Evolutionary conservation across 768 basidiomycete species (phyloP), one percentile per base, ranked within the genome.

Genomic region (Imleria badia): DNA sequence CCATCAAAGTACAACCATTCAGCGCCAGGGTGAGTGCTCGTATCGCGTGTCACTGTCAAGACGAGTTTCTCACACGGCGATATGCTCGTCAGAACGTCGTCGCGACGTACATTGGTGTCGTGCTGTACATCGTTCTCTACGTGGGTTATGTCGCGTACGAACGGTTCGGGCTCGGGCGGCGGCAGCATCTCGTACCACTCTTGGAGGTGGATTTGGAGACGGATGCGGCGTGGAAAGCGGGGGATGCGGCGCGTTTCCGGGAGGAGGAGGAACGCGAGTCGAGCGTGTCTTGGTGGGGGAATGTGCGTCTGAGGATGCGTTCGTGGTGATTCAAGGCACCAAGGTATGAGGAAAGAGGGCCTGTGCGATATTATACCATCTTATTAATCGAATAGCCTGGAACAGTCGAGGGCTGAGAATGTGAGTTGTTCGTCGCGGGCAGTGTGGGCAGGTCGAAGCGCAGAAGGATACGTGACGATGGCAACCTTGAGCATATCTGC

Each of bases 41-140:
- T 5, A 5, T 26, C 26, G 26, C 26, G 26, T 26, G 26, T n/a
- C n/a, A n/a, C n/a, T n/a, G n/a, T n/a, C 26, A 26, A 6, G 26
- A 26, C 26, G 6, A 4, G 6, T 26, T 6, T 8, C 41, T 38
- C 23, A 41, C 49, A 9, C n/a, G n/a, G 6, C 22, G 3, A 13
- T 33, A 0, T 14, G 13, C 14, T 8, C 13, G 17, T 14, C 58
- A 81, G 79, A 83, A 82, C 60, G 74, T 83, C 43, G 71, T 83
- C 19, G 80, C 80, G 29, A 81, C 79, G 14, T 83, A 82, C 63
- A 74, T 83, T 51, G 81, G 82, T 1, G 71, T 83, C 38, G 75
- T 68, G 5, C 48, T 80, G 6, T 83, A 81, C 56, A 45, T 78
- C 36, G 55, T 73, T 11, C 71, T 82, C 33, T 82, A 81, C 54